phyloP scores from a whole-genome alignment of 225 moss, liverwort and hornwort genomes.

The Climacium dendroides region DNA sequence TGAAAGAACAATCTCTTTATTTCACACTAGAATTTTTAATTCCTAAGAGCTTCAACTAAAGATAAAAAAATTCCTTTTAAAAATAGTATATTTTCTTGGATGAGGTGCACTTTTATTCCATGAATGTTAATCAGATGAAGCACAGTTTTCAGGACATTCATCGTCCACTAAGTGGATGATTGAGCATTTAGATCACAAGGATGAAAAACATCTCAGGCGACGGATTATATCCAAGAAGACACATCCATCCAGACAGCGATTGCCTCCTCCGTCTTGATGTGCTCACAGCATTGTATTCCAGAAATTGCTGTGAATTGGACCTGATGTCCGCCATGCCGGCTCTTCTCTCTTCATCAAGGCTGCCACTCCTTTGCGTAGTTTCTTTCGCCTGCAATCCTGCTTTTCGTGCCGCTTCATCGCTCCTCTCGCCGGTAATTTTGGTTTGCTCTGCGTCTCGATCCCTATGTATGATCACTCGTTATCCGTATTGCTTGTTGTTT shows the following conservation, averaged over 20 bases:
- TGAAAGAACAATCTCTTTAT: no score
- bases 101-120: background rate
- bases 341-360: conserved; percentile 1
- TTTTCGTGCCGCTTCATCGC: background rate
- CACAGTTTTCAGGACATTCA: background rate
- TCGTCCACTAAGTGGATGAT: background rate
- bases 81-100: background rate
- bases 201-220: background rate
- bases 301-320: background rate
- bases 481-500: background rate
- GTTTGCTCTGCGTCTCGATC: background rate
- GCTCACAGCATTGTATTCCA: background rate
- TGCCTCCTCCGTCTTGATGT: background rate
- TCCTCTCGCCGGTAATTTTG: background rate
- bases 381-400: background rate
- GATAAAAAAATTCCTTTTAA: background rate
- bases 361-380: background rate
- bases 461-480: background rate
- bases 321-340: conserved; percentile 5
- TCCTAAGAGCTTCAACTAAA: background rate
- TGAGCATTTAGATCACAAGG: background rate
- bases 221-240: background rate
- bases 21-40: background rate
- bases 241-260: background rate
- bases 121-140: background rate